Evolutionary conservation across 257 asterid species (phyloP).

Genomic region (Lantana camara): DNA sequence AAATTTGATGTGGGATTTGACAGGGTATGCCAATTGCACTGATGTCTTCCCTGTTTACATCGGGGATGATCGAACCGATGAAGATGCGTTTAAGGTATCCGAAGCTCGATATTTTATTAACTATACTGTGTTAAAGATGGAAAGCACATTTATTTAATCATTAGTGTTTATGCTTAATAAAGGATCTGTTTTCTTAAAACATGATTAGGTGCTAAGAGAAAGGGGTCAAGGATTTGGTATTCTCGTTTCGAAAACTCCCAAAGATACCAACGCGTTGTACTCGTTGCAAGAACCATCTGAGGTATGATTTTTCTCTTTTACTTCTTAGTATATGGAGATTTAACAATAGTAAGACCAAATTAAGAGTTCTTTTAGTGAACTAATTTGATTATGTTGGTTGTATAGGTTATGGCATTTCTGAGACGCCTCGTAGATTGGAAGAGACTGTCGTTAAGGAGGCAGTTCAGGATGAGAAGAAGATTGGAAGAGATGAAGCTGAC

Average conservation of each 20-base stretch:
- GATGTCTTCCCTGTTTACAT: conserved; percentile 87
- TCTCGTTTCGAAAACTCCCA: conserved; percentile 81
- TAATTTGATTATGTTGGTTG: too few relatives aligned
- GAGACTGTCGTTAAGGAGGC: conserved; percentile 44
- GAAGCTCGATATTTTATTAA: background rate
- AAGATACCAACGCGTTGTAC: conserved; percentile 81
- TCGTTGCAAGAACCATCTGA: conserved; percentile 89
- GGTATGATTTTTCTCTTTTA: conserved; percentile 40
- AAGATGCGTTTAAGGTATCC: conserved; percentile 89
- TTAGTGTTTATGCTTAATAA: background rate
- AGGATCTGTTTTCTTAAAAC: background rate
- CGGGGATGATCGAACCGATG: conserved; percentile 91
- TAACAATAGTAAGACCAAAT: too few relatives aligned
- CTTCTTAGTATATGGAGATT: too few relatives aligned
- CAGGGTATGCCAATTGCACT: conserved; percentile 73
- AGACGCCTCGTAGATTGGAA: conserved; percentile 84
- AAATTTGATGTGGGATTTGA: background rate
- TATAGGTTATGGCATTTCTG: conserved; percentile 80
- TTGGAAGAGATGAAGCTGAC: conserved; percentile 53
- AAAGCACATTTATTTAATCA: too few relatives aligned
- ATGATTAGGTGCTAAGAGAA: conserved; percentile 61
- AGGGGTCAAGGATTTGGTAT: conserved; percentile 92
- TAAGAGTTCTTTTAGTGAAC: too few relatives aligned
- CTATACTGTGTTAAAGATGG: too few relatives aligned
- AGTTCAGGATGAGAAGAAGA: conserved; percentile 46